Conservation (phyloP, 1,139 yeast genomes). For the Sugiyamaella novakii region DNA sequence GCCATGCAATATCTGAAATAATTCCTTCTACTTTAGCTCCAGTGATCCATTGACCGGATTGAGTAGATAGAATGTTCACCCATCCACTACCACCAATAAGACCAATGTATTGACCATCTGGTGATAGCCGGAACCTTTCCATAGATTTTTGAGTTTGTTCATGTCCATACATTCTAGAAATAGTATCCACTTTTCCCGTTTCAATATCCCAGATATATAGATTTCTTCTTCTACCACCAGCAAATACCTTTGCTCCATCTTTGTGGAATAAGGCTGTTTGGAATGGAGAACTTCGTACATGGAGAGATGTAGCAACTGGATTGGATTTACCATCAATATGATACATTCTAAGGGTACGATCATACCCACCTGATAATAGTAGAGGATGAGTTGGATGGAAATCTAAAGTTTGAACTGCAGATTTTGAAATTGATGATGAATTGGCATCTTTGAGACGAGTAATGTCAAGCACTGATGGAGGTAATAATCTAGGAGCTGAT, state of each 20-base stretch:
- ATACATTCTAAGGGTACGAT: slow-evolving; percentile 79
- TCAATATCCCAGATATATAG: slow-evolving; percentile 90
- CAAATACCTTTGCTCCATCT: slow-evolving; percentile 61
- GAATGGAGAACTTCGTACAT: slow-evolving; percentile 76
- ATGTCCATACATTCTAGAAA: slow-evolving; percentile 89
- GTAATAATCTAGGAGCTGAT: slow-evolving; percentile 58
- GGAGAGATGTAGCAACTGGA: slow-evolving; percentile 77
- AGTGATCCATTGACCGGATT: slow-evolving; percentile 79
- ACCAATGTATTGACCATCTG: slow-evolving; percentile 70
- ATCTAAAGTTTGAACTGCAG: slow-evolving; percentile 79
- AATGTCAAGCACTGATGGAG: slow-evolving; percentile 72
- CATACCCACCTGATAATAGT: slow-evolving; percentile 88
- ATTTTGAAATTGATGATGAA: slow-evolving; percentile 61
- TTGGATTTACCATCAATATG: slow-evolving; percentile 92
- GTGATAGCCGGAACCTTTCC: slow-evolving; percentile 70
- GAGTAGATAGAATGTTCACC: slow-evolving; percentile 76
- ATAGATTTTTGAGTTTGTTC: slow-evolving; percentile 82
- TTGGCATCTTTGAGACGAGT: slow-evolving; percentile 86
- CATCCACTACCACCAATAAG: slow-evolving; percentile 86
- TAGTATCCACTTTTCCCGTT: slow-evolving; percentile 75
- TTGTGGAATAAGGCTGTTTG: slow-evolving; percentile 69
- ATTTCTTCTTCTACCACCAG: slow-evolving; percentile 90
- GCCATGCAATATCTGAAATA: slow-evolving; percentile 77
- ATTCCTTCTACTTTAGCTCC: slow-evolving; percentile 91
- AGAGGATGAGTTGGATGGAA: slow-evolving; percentile 89